A percentile compares a stretch with the other conserved stretches of the same genome.
Evolutionary conservation across 257 asterid genomes (phyloP).

Genomic region (Scutellaria baicalensis): DNA sequence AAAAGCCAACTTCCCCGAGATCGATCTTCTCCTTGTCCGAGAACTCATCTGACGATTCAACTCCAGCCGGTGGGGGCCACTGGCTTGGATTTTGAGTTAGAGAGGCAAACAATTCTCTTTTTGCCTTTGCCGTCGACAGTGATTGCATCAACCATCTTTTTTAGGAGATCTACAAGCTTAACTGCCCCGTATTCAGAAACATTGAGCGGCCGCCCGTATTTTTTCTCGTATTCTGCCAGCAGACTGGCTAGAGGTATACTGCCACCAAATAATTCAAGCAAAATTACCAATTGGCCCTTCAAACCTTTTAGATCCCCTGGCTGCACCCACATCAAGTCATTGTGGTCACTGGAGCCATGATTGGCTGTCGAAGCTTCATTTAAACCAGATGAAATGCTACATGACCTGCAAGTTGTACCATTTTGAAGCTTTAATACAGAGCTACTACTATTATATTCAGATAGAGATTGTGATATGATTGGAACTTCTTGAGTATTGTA

Average conservation of each 20-base stretch:
- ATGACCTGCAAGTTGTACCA: constrained; percentile 31
- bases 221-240: constrained; percentile 65
- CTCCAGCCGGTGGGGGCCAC: constrained; percentile 23
- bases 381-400: constrained; percentile 32
- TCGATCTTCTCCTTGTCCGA: constrained; percentile 55
- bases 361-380: constrained; percentile 33
- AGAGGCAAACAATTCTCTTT: constrained; percentile 47
- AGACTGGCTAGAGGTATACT: constrained; percentile 53
- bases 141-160: constrained; percentile 65
- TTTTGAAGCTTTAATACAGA: constrained; percentile 29
- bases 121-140: constrained; percentile 52
- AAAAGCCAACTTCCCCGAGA: constrained; percentile 22
- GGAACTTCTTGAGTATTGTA: constrained; percentile 35
- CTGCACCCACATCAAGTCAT: constrained; percentile 63
- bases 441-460: constrained; percentile 30
- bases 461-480: constrained; percentile 42
- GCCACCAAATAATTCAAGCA: constrained; percentile 75
- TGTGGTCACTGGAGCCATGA: constrained; percentile 18
- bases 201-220: constrained; percentile 69
- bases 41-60: constrained; percentile 57
- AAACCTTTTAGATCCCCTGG: constrained; percentile 85
- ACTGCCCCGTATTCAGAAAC: constrained; percentile 65
- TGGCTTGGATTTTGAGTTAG: constrained; percentile 31
- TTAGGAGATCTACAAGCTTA: constrained; percentile 66
- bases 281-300: constrained; percentile 66